phyloP scores from a whole-genome alignment of 192 early-diverging fungal species.

The Umbelopsis vinacea region DNA sequence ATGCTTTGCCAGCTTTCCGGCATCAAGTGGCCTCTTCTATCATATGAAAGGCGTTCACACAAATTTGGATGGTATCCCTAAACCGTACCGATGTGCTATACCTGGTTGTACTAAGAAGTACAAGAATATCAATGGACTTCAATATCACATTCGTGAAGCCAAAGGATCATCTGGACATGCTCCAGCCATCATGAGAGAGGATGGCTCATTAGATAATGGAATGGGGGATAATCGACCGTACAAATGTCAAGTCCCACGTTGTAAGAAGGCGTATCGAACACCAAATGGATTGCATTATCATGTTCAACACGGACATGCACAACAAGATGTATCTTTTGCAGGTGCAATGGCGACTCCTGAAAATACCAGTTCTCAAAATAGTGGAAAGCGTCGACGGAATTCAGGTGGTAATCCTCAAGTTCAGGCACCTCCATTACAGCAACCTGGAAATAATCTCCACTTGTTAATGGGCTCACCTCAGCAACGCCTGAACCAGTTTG shows the following conservation, averaged over 20 bases:
- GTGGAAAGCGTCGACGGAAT: not conserved
- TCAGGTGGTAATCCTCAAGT: conserved; percentile 32
- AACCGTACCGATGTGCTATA: conserved; percentile 73
- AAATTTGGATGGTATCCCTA: conserved; percentile 30
- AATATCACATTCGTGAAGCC: conserved; percentile 76
- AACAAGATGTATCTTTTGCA: not conserved
- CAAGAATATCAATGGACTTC: conserved; percentile 85
- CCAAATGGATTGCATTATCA: conserved; percentile 49
- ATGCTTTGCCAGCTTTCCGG: conserved; percentile 32
- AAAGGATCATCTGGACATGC: conserved; percentile 42
- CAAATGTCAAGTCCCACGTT: conserved; percentile 43
- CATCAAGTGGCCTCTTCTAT: conserved; percentile 45
- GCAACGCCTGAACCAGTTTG: not conserved
- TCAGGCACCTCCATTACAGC: conserved; percentile 18
- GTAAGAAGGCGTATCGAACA: conserved; percentile 47
- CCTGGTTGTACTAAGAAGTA: conserved; percentile 70
- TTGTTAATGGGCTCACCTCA: conserved; percentile 16
- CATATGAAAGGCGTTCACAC: conserved; percentile 46
- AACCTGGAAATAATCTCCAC: conserved; percentile 10
- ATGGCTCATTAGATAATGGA: not conserved
- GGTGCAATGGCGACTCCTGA: not conserved
- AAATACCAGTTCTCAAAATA: not conserved
- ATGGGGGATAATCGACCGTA: conserved; percentile 29
- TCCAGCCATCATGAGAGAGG: conserved; percentile 1
- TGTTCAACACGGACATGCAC: conserved; percentile 36